Evolutionary conservation across 2,329 filamentous ascomycete genomes (phyloP).

Genomic region (Dactylonectria estremocensis): DNA sequence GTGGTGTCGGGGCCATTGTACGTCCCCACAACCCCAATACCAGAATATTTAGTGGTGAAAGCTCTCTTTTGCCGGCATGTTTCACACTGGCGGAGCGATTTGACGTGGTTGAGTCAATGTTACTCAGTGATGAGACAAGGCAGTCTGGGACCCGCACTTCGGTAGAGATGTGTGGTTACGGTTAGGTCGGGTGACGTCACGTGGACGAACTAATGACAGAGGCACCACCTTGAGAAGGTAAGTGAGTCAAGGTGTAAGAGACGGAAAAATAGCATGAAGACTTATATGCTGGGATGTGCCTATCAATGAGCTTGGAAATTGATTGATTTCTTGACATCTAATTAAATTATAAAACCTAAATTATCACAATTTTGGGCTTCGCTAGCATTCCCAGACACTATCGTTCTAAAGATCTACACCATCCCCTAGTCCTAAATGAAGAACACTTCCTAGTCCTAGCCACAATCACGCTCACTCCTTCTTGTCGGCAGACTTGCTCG

Average conservation of each 20-base stretch:
- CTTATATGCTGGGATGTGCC: background rate
- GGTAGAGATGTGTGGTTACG: constrained; percentile 17
- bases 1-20: constrained; percentile 51
- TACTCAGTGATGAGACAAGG: constrained; percentile 20
- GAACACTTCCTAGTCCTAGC: background rate
- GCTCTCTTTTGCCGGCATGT: constrained; percentile 14
- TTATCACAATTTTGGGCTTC: too few relatives aligned
- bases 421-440: background rate
- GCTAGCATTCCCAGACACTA: background rate
- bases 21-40: constrained; percentile 38
- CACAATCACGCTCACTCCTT: constrained; percentile 33
- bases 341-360: background rate
- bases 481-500: constrained; percentile 33
- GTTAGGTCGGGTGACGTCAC: constrained; percentile 44
- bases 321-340: background rate
- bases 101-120: constrained; percentile 16
- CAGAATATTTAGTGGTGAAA: constrained; percentile 18
- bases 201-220: constrained; percentile 33
- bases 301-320: background rate
- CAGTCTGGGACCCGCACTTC: constrained; percentile 6
- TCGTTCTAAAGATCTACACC: background rate
- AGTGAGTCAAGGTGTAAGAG: background rate
- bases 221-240: constrained; percentile 7
- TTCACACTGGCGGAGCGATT: constrained; percentile 19
- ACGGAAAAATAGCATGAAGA: background rate